Percentiles rank a stretch among this genome's conserved stretches.
Evolutionary conservation across 2,329 filamentous ascomycete genomes (phyloP).

Genomic region (Fusarium palustre): DNA sequence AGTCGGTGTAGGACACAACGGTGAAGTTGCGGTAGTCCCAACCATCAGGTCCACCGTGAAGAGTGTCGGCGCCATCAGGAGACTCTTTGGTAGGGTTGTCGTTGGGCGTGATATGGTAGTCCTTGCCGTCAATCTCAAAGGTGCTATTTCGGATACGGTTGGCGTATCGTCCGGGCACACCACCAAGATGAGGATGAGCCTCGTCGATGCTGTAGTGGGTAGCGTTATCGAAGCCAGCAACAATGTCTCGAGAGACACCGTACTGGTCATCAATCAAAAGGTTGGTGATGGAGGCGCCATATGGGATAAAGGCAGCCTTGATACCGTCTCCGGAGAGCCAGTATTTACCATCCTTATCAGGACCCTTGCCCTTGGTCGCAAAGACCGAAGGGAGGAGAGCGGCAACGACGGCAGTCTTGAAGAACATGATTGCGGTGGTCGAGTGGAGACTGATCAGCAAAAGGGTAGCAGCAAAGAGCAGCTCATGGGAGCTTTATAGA

Average conservation of each 20-base stretch:
- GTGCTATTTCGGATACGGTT: conserved; percentile 84
- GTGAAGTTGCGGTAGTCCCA: conserved; percentile 86
- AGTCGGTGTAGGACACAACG: conserved; percentile 73
- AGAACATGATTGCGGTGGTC: conserved; percentile 31
- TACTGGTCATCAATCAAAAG: conserved; percentile 76
- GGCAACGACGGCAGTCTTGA: conserved; percentile 30
- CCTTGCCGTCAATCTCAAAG: conserved; percentile 73
- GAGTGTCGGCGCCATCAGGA: conserved; percentile 69
- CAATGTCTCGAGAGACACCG: conserved; percentile 76
- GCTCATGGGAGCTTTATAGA: conserved; percentile 30
- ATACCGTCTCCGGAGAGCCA: conserved; percentile 76
- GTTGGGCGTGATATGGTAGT: conserved; percentile 71
- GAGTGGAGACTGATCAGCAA: conserved; percentile 8
- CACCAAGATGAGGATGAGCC: conserved; percentile 77
- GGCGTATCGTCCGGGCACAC: conserved; percentile 81
- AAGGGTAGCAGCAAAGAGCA: neutral
- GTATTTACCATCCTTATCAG: conserved; percentile 75
- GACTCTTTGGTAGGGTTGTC: conserved; percentile 66
- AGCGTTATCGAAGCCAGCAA: conserved; percentile 81
- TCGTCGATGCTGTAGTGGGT: conserved; percentile 73
- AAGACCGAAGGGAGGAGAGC: conserved; percentile 29
- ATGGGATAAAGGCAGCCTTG: conserved; percentile 76
- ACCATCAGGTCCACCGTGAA: conserved; percentile 77
- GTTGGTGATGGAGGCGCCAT: conserved; percentile 79
- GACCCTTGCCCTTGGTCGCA: conserved; percentile 47